A percentile compares a stretch with the other conserved stretches of the same genome.
Conservation (phyloP, 176 grass and related monocot genomes). For the Melocanna baccifera region DNA sequence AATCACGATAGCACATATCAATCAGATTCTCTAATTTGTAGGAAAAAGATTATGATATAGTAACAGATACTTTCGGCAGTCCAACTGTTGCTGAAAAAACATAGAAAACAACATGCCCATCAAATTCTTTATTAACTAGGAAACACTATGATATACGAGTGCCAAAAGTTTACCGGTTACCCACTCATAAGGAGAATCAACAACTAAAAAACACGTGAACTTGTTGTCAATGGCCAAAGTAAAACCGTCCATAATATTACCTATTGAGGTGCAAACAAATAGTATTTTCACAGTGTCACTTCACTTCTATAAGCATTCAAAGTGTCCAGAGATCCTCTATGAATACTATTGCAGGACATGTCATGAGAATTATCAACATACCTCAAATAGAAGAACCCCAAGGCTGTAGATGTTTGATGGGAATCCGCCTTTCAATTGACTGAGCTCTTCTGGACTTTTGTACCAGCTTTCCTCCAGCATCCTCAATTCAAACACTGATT, state of each 20-base stretch:
- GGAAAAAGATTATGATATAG: neutral
- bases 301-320: conserved; percentile 1
- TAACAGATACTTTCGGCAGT: conserved; percentile 24
- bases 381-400: conserved; percentile 98
- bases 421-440: conserved; percentile 33
- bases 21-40: conserved; percentile 1
- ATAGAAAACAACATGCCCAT: neutral
- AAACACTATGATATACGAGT: neutral
- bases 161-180: neutral
- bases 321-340: conserved; percentile 22
- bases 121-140: neutral
- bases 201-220: neutral
- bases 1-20: conserved; percentile 5
- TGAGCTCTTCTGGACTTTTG: conserved; percentile 71
- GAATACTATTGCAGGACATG: neutral
- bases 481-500: conserved; percentile 40
- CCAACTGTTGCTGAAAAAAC: neutral
- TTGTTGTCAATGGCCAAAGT: conserved; percentile 1
- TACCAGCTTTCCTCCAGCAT: conserved; percentile 93
- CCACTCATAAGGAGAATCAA: neutral
- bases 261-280: neutral
- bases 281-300: neutral
- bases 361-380: conserved; percentile 32
- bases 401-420: conserved; percentile 86
- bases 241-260: neutral